Evolutionary conservation across 75 land plant species (phyloP).

Genomic region (Picea sitchensis): DNA sequence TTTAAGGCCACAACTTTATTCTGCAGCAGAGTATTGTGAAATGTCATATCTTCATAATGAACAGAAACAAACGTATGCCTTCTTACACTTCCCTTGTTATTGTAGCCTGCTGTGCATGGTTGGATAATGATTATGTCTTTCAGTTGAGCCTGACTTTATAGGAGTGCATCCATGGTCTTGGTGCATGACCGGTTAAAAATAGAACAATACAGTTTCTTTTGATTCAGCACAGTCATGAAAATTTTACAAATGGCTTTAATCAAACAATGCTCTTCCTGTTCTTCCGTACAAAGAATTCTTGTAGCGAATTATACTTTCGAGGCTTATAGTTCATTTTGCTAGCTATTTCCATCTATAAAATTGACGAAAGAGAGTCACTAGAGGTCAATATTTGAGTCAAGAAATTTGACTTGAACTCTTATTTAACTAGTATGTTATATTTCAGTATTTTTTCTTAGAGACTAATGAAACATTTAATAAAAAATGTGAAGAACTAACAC

Average conservation of each 20-base stretch:
- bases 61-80: slow-evolving; percentile 88
- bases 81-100: slow-evolving; percentile 3
- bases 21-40: slow-evolving; percentile 99
- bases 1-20: slow-evolving; percentile 93
- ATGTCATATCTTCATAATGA: slow-evolving; percentile 93
- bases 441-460: no score
- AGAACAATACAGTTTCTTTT: neutral
- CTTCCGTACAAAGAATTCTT: neutral
- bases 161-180: neutral
- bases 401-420: no score
- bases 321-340: neutral
- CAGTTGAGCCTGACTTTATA: neutral
- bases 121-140: neutral
- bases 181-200: neutral
- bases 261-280: neutral
- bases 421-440: no score
- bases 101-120: neutral
- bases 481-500: no score
- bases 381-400: neutral
- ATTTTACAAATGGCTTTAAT: neutral
- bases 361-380: neutral
- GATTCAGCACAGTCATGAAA: neutral
- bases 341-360: neutral
- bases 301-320: neutral
- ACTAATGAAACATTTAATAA: no score